Evolutionary conservation across 2,329 filamentous ascomycete species (phyloP).

Genomic region (Triangularia verruculosa): DNA sequence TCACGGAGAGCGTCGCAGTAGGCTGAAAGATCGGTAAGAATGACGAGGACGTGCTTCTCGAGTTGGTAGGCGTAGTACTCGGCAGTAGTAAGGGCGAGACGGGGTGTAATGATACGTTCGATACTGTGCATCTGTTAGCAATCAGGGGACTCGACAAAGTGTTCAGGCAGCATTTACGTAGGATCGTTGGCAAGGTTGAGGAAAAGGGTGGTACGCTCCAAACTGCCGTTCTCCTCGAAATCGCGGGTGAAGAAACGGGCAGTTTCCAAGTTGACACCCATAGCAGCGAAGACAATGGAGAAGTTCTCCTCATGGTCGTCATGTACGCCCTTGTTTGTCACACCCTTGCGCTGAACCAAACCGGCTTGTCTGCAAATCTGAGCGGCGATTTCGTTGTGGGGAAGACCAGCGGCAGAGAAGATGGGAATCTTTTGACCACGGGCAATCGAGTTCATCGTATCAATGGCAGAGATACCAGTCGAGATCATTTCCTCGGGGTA

Average conservation of each 20-base stretch:
- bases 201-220: constrained; percentile 97
- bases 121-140: constrained; percentile 56
- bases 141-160: neutral
- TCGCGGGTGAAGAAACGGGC: constrained; percentile 97
- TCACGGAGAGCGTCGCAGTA: constrained; percentile 99
- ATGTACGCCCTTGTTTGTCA: constrained; percentile 89
- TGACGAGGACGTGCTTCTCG: constrained; percentile 99
- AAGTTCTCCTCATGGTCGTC: constrained; percentile 99
- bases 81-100: constrained; percentile 94
- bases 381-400: constrained; percentile 98
- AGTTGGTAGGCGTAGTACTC: constrained; percentile 99
- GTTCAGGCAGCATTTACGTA: constrained; percentile 60
- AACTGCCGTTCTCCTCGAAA: constrained; percentile 97
- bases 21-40: constrained; percentile 94
- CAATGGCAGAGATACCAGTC: constrained; percentile 97
- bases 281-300: constrained; percentile 98
- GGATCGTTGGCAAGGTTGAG: constrained; percentile 98
- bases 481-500: constrained; percentile 99
- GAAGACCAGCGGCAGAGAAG: constrained; percentile 96
- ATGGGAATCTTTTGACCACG: constrained; percentile 99
- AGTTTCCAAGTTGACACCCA: constrained; percentile 99
- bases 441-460: constrained; percentile 97
- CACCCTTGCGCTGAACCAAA: constrained; percentile 74
- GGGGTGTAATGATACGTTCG: constrained; percentile 98
- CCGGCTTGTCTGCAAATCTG: constrained; percentile 98